These are phyloP conservation scores for Saccharomyces mikatae DNA, from an alignment of 805 yeast genomes.

Conservation along the genomic window DNA sequence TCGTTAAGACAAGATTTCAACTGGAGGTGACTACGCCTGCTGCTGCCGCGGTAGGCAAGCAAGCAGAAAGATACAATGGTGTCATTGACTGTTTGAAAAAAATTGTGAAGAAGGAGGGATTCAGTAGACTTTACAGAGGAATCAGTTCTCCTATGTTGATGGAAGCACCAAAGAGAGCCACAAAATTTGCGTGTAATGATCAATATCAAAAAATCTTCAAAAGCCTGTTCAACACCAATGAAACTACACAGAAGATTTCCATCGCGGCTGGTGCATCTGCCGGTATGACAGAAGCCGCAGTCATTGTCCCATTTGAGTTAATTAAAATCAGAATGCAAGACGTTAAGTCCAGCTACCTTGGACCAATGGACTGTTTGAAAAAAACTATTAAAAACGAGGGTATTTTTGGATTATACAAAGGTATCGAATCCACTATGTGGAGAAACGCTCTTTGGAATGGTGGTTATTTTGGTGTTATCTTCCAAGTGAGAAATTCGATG, in stretches of 20 bases:
- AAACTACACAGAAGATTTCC: conserved; percentile 73
- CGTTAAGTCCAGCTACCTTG: conserved; percentile 66
- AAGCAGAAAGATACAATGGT: conserved; percentile 53
- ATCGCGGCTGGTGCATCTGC: conserved; percentile 93
- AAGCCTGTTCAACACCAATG: conserved; percentile 53
- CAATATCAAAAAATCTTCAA: conserved; percentile 87
- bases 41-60: conserved; percentile 31
- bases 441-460: conserved; percentile 95
- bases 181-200: conserved; percentile 95
- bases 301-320: conserved; percentile 93
- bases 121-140: conserved; percentile 77
- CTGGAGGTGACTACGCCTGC: conserved; percentile 44
- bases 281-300: conserved; percentile 92
- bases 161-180: conserved; percentile 99
- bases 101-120: conserved; percentile 79
- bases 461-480: conserved; percentile 90
- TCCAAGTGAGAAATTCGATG: conserved; percentile 67
- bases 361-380: conserved; percentile 72
- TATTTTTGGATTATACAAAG: conserved; percentile 74
- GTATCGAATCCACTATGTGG: conserved; percentile 93
- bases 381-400: conserved; percentile 71
- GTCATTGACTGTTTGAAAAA: conserved; percentile 73
- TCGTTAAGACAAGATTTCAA: conserved; percentile 92
- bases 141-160: conserved; percentile 89
- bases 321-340: conserved; percentile 92